Conservation (phyloP, 169 alveolate genomes). For the Plasmodium coatneyi region DNA sequence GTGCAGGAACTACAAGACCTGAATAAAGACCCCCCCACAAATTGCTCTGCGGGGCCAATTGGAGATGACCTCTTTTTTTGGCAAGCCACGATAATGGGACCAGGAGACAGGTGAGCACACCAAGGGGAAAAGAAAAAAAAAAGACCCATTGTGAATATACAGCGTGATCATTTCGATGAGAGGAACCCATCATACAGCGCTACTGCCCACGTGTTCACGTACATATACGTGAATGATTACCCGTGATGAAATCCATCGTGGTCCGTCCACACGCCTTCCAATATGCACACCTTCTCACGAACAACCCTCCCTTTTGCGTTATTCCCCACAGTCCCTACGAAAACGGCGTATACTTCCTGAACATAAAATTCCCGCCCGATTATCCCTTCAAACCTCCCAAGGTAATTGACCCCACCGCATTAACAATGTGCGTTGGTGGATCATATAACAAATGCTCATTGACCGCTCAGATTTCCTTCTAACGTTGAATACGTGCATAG, state of each 20-base stretch:
- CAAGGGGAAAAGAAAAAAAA: slow-evolving; percentile 16
- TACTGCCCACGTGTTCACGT: not conserved
- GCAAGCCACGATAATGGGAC: slow-evolving; percentile 99
- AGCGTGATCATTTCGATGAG: not conserved
- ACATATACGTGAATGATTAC: not conserved
- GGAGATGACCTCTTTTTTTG: slow-evolving; percentile 98
- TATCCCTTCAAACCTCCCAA: slow-evolving; percentile 99
- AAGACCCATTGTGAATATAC: not conserved
- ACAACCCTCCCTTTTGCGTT: not conserved
- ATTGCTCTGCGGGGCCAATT: slow-evolving; percentile 98
- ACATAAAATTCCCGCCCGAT: slow-evolving; percentile 98
- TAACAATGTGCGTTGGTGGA: not conserved
- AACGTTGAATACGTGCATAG: not conserved
- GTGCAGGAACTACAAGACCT: slow-evolving; percentile 96
- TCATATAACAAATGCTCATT: no score
- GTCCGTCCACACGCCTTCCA: slow-evolving; percentile 11
- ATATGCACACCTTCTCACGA: slow-evolving; percentile 11
- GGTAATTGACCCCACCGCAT: slow-evolving; percentile 73
- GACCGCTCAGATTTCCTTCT: not conserved
- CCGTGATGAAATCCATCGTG: not conserved
- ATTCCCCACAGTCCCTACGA: slow-evolving; percentile 91
- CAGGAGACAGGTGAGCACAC: slow-evolving; percentile 92
- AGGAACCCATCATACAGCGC: not conserved
- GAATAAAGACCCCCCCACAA: slow-evolving; percentile 98
- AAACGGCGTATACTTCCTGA: slow-evolving; percentile 98